Conservation (phyloP, 306 rosid species). For the Begonia masoniana region DNA sequence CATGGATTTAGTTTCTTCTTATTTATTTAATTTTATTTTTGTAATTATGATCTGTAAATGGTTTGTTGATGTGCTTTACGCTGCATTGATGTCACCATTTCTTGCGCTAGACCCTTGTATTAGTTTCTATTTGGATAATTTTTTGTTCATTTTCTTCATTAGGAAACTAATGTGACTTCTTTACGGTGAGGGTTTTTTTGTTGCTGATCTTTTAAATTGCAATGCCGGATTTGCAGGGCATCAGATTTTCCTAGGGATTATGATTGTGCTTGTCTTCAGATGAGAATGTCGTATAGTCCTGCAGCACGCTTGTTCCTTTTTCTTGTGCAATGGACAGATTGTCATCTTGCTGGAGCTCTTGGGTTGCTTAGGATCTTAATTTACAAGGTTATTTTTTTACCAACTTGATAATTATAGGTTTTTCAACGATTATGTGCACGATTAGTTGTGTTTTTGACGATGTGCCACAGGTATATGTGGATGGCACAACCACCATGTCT, state of each 20-base stretch:
- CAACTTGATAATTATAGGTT: not conserved
- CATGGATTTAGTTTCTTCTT: too few species aligned
- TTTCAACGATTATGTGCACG: too few species aligned
- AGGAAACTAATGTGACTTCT: too few species aligned
- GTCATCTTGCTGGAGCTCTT: conserved; percentile 88
- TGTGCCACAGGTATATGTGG: conserved; percentile 70
- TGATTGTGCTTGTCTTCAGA: conserved; percentile 95
- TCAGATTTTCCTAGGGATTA: conserved; percentile 79
- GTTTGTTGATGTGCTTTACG: too few species aligned
- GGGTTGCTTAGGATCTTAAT: conserved; percentile 84
- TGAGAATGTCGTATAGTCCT: conserved; percentile 98
- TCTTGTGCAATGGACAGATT: conserved; percentile 91
- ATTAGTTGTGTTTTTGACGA: conserved; percentile 1
- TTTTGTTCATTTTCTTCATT: too few species aligned
- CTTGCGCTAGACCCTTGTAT: too few species aligned
- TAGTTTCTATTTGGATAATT: too few species aligned
- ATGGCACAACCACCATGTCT: conserved; percentile 95
- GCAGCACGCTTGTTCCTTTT: conserved; percentile 89
- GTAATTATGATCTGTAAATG: too few species aligned
- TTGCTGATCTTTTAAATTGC: conserved; percentile 1
- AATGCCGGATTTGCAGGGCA: conserved; percentile 36
- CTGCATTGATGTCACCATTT: too few species aligned
- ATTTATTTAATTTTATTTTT: too few species aligned
- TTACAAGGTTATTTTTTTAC: conserved; percentile 50
- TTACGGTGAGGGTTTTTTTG: not conserved